These are phyloP conservation scores for Blastocystis sp. DNA, from an alignment of 352 stramenopile genomes.

Conservation along the genomic window DNA sequence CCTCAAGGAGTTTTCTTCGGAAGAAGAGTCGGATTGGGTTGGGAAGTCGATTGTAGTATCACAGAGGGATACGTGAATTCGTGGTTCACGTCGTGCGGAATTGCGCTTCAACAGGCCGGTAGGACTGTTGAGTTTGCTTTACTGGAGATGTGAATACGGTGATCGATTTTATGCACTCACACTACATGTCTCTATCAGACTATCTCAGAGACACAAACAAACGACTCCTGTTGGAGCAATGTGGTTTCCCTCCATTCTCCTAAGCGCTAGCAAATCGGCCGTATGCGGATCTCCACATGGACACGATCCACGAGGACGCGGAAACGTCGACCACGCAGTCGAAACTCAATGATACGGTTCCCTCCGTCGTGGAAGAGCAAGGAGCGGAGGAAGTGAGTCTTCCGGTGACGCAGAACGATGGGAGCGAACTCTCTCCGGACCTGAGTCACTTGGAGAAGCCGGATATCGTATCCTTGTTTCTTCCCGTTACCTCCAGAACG, in stretches of 20 bases:
- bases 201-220: not conserved
- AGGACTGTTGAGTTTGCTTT: not conserved
- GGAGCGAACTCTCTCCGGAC: not conserved
- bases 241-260: too few relatives aligned
- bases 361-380: not conserved
- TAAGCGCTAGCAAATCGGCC: not conserved
- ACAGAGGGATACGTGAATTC: not conserved
- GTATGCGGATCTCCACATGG: not conserved
- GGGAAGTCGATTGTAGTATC: not conserved
- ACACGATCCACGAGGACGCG: constrained; percentile 24
- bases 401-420: not conserved
- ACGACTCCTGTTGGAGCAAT: not conserved
- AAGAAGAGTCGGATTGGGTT: not conserved
- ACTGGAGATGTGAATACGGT: not conserved
- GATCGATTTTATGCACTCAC: not conserved
- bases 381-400: not conserved
- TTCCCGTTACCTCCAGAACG: not conserved
- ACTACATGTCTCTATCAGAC: not conserved
- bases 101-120: not conserved
- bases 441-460: not conserved
- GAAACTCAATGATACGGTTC: not conserved
- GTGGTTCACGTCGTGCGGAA: not conserved
- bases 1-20: not conserved
- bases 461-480: not conserved
- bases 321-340: constrained; percentile 10